Conservation (phyloP, 768 basidiomycete genomes). For the Leucocoprinus leucothites region DNA sequence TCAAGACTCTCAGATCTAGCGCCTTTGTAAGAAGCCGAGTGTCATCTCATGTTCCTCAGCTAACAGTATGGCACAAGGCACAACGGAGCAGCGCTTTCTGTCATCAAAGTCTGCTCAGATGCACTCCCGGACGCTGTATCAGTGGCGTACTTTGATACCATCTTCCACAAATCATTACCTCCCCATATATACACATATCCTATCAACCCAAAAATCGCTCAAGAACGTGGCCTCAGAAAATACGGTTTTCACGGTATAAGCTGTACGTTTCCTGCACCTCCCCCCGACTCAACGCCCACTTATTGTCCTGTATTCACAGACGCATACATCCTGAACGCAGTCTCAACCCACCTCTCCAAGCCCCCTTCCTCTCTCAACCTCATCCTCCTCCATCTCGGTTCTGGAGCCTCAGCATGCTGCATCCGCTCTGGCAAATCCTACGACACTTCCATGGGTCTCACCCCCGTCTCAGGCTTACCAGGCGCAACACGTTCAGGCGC, state of each 20-base stretch:
- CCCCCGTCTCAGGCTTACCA: slow-evolving; percentile 83
- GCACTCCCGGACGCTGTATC: slow-evolving; percentile 66
- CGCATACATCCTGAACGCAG: slow-evolving; percentile 62
- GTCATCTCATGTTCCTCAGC: background rate
- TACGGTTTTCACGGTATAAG: slow-evolving; percentile 92
- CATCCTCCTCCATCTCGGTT: slow-evolving; percentile 84
- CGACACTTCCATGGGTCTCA: slow-evolving; percentile 92
- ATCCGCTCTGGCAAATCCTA: slow-evolving; percentile 70
- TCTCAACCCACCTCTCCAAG: slow-evolving; percentile 57
- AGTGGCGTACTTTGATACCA: slow-evolving; percentile 86
- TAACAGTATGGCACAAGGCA: slow-evolving; percentile 35
- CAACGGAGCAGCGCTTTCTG: slow-evolving; percentile 58
- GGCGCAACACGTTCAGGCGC: slow-evolving; percentile 85
- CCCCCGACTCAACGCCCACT: background rate
- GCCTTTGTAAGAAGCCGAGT: slow-evolving; percentile 46
- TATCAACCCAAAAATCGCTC: slow-evolving; percentile 60
- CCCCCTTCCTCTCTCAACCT: slow-evolving; percentile 55
- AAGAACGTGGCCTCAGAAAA: slow-evolving; percentile 69
- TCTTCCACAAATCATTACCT: slow-evolving; percentile 79
- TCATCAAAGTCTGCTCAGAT: slow-evolving; percentile 58
- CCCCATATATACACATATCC: slow-evolving; percentile 76
- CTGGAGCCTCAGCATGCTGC: slow-evolving; percentile 83
- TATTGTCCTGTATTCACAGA: slow-evolving; percentile 36
- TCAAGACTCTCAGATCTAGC: slow-evolving; percentile 75
- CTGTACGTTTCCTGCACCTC: slow-evolving; percentile 37